A percentile compares a stretch with the other conserved stretches of the same genome.
These are phyloP conservation scores for Huntiella decipiens DNA, from an alignment of 2,329 filamentous ascomycete genomes.

Conservation along the genomic window DNA sequence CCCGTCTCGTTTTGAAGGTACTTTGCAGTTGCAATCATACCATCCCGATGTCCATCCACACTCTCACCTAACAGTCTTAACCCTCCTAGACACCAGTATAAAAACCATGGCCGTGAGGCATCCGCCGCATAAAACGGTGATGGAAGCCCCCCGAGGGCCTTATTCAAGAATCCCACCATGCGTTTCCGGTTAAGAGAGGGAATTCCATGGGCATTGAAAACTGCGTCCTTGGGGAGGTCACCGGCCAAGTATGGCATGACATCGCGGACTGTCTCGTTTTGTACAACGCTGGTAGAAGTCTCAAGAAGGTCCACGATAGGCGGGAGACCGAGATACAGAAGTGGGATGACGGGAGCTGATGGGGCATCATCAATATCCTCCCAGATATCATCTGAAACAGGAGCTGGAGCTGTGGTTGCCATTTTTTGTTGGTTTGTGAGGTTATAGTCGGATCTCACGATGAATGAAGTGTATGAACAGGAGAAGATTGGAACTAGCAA, in stretches of 20 bases:
- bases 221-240: constrained; percentile 23
- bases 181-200: constrained; percentile 49
- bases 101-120: constrained; percentile 77
- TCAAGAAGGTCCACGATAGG: constrained; percentile 44
- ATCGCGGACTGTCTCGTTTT: constrained; percentile 48
- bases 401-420: no score
- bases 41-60: constrained; percentile 43
- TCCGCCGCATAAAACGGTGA: constrained; percentile 55
- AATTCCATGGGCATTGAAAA: constrained; percentile 53
- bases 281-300: constrained; percentile 48
- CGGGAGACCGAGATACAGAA: constrained; percentile 38
- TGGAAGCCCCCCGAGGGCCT: constrained; percentile 43
- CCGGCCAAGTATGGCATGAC: constrained; percentile 49
- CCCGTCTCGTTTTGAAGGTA: constrained; percentile 68
- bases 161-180: constrained; percentile 44
- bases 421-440: no score
- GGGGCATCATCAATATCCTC: constrained; percentile 10
- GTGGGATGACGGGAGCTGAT: constrained; percentile 22
- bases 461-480: no score
- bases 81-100: constrained; percentile 77
- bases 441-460: no score
- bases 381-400: constrained; percentile 3
- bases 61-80: constrained; percentile 63
- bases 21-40: constrained; percentile 54
- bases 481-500: no score